Evolutionary conservation across 1,139 yeast genomes (phyloP).

Genomic region (Yarrowia galli): DNA sequence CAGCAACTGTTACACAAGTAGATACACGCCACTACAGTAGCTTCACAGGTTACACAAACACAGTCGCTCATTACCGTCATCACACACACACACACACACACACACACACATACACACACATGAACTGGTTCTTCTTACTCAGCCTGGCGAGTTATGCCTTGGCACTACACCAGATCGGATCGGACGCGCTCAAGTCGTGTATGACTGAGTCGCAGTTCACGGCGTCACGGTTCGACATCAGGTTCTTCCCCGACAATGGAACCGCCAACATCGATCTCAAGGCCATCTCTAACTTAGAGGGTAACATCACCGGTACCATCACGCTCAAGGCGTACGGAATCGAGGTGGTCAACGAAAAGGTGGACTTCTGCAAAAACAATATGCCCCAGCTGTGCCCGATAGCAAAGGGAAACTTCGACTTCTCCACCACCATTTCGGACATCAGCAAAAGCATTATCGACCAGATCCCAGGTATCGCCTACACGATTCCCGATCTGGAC

Average conservation of each 20-base stretch:
- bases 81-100: too few relatives aligned
- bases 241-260: slow-evolving; percentile 68
- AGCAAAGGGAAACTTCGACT: slow-evolving; percentile 83
- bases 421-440: slow-evolving; percentile 60
- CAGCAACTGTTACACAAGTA: too few relatives aligned
- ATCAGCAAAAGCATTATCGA: slow-evolving; percentile 52
- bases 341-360: slow-evolving; percentile 60
- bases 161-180: slow-evolving; percentile 54
- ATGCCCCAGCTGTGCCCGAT: slow-evolving; percentile 74
- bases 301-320: slow-evolving; percentile 71
- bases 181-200: slow-evolving; percentile 88
- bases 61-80: too few relatives aligned
- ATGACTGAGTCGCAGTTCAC: slow-evolving; percentile 90
- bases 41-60: too few relatives aligned
- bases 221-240: slow-evolving; percentile 83
- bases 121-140: slow-evolving; percentile 7
- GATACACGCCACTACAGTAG: too few relatives aligned
- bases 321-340: slow-evolving; percentile 87
- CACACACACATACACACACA: too few relatives aligned
- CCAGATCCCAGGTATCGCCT: slow-evolving; percentile 81
- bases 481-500: slow-evolving; percentile 90
- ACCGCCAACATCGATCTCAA: slow-evolving; percentile 71
- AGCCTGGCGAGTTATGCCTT: slow-evolving; percentile 29
- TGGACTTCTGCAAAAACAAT: slow-evolving; percentile 68
- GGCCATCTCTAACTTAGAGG: slow-evolving; percentile 82